These are phyloP conservation scores for Populus hybrid DNA, from an alignment of 441 rosid genomes.

Conservation along the genomic window DNA sequence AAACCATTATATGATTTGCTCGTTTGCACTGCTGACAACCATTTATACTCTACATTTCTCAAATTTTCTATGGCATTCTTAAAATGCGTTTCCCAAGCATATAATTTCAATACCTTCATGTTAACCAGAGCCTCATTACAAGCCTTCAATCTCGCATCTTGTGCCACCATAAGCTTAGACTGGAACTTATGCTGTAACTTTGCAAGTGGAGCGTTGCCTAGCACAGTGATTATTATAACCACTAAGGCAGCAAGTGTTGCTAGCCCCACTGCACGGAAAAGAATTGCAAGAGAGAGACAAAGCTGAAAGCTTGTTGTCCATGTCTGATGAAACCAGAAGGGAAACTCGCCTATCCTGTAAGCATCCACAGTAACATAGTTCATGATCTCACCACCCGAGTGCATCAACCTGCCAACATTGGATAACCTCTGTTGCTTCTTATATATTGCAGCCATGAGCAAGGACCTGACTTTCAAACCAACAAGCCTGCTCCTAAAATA, in stretches of 20 bases:
- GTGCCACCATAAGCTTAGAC: slow-evolving; percentile 71
- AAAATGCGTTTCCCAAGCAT: slow-evolving; percentile 96
- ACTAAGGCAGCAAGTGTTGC: slow-evolving; percentile 88
- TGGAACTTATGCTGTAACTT: slow-evolving; percentile 82
- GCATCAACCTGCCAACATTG: slow-evolving; percentile 65
- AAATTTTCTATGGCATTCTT: slow-evolving; percentile 68
- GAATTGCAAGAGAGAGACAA: slow-evolving; percentile 63
- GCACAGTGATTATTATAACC: slow-evolving; percentile 64
- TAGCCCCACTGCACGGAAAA: slow-evolving; percentile 81
- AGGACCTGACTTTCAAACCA: slow-evolving; percentile 80
- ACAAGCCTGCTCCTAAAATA: slow-evolving; percentile 76
- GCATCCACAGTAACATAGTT: slow-evolving; percentile 95
- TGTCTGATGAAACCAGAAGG: slow-evolving; percentile 94
- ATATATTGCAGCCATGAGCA: slow-evolving; percentile 78
- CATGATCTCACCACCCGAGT: slow-evolving; percentile 89
- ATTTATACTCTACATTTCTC: slow-evolving; percentile 57
- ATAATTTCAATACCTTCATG: slow-evolving; percentile 89
- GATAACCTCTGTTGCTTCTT: slow-evolving; percentile 81
- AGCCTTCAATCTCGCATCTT: slow-evolving; percentile 80
- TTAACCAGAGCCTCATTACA: slow-evolving; percentile 73
- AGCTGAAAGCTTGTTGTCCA: slow-evolving; percentile 96
- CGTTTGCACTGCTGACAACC: slow-evolving; percentile 79
- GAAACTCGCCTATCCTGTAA: slow-evolving; percentile 89
- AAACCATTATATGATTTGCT: slow-evolving; percentile 56
- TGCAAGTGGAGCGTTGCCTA: slow-evolving; percentile 72